Percentiles rank a stretch among this genome's conserved stretches.
Evolutionary conservation across 2,329 filamentous ascomycete genomes (phyloP).

Genomic region (Pezicula rhizophila): DNA sequence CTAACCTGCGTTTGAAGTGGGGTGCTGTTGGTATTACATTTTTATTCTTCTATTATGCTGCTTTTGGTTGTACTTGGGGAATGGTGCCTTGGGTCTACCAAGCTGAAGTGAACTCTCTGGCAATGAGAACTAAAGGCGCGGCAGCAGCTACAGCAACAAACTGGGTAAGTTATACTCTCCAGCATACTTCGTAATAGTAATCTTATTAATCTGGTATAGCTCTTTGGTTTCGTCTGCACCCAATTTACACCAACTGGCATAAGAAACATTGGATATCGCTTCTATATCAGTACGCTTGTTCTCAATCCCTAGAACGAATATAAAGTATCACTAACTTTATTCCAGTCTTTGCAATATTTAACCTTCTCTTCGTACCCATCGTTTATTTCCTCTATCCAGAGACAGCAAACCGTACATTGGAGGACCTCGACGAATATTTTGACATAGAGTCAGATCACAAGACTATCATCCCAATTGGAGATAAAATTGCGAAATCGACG

Average conservation of each 20-base stretch:
- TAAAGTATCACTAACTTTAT: background rate
- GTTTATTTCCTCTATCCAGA: constrained; percentile 22
- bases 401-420: constrained; percentile 19
- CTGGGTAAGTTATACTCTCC: constrained; percentile 3
- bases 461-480: constrained; percentile 10
- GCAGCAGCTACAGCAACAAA: constrained; percentile 36
- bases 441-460: constrained; percentile 10
- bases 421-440: constrained; percentile 20
- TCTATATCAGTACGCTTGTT: constrained; percentile 35
- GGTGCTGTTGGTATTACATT: constrained; percentile 20
- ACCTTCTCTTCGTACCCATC: constrained; percentile 18
- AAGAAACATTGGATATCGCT: constrained; percentile 23
- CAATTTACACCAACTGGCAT: constrained; percentile 30
- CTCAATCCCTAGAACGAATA: background rate
- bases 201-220: background rate
- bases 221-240: constrained; percentile 22
- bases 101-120: constrained; percentile 45
- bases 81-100: constrained; percentile 49
- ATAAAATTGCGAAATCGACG: constrained; percentile 12
- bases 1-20: constrained; percentile 9
- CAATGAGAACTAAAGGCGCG: constrained; percentile 47
- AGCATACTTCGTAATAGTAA: background rate
- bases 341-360: constrained; percentile 50
- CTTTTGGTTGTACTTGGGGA: constrained; percentile 43
- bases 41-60: constrained; percentile 44